Conservation (phyloP, 805 yeast species). For the Ogataea methanolica region DNA sequence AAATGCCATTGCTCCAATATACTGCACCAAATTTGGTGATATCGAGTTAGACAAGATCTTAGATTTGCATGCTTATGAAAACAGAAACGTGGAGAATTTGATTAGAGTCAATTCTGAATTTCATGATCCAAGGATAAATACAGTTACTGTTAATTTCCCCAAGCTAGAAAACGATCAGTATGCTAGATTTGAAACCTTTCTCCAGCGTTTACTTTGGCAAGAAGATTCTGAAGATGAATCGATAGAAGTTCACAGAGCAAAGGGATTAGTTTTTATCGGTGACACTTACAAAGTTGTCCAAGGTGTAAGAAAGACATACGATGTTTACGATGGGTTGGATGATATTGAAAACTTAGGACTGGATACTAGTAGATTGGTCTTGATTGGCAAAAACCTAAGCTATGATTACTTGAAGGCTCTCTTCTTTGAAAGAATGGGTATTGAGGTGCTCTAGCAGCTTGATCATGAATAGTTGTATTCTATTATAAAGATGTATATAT, state of each 20-base stretch:
- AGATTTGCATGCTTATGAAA: constrained; percentile 76
- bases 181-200: constrained; percentile 48
- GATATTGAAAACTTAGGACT: constrained; percentile 11
- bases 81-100: constrained; percentile 22
- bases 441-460: constrained; percentile 1
- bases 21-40: constrained; percentile 70
- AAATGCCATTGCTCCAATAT: constrained; percentile 64
- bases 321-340: constrained; percentile 46
- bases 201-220: constrained; percentile 80
- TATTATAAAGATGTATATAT: too few relatives aligned
- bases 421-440: constrained; percentile 7
- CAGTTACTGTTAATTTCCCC: constrained; percentile 46
- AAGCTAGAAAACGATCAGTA: constrained; percentile 32
- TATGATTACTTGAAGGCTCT: constrained; percentile 2
- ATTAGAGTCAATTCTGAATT: constrained; percentile 23
- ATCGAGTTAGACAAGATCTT: constrained; percentile 61
- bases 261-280: constrained; percentile 59
- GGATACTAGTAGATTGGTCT: constrained; percentile 20
- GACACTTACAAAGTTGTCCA: constrained; percentile 60
- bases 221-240: constrained; percentile 29
- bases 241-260: constrained; percentile 75
- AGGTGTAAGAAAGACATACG: constrained; percentile 92
- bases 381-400: constrained; percentile 29
- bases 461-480: too few relatives aligned
- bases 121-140: constrained; percentile 52